Evolutionary conservation across 2,329 filamentous ascomycete genomes (phyloP).

Genomic region (Remersonia thermophila): DNA sequence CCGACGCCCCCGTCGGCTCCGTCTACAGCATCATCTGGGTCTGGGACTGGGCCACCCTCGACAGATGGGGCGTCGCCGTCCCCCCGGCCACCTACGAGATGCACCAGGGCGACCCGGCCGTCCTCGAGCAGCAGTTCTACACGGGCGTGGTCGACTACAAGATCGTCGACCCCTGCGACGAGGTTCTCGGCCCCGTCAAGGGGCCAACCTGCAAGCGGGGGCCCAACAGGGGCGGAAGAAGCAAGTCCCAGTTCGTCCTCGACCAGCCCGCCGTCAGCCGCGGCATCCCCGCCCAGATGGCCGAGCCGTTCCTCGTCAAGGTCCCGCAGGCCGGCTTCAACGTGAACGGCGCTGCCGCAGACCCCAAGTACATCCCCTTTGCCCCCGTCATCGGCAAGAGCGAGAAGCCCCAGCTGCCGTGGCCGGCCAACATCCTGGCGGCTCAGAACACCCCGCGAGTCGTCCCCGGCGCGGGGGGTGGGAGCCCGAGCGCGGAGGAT

Average conservation of each 20-base stretch:
- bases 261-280: slow-evolving; percentile 30
- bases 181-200: slow-evolving; percentile 28
- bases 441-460: not conserved
- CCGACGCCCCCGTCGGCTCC: slow-evolving; percentile 46
- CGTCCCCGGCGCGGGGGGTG: too few relatives aligned
- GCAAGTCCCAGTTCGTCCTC: slow-evolving; percentile 20
- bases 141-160: slow-evolving; percentile 25
- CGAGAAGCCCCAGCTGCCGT: not conserved
- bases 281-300: slow-evolving; percentile 34
- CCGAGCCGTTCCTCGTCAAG: slow-evolving; percentile 32
- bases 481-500: too few relatives aligned
- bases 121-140: slow-evolving; percentile 27
- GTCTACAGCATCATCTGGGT: slow-evolving; percentile 86
- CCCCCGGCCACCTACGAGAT: slow-evolving; percentile 12
- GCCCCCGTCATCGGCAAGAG: slow-evolving; percentile 10
- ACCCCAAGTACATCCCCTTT: slow-evolving; percentile 14
- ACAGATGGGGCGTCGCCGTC: slow-evolving; percentile 23
- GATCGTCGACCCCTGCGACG: slow-evolving; percentile 20
- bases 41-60: slow-evolving; percentile 76
- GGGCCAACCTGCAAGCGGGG: slow-evolving; percentile 23
- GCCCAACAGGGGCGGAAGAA: slow-evolving; percentile 11
- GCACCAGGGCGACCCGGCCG: slow-evolving; percentile 18
- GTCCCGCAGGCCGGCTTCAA: slow-evolving; percentile 20
- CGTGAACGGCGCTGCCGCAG: slow-evolving; percentile 9
- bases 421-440: not conserved